phyloP scores from a whole-genome alignment of 2,329 filamentous ascomycete genomes.

The Aspergillus glaucus region DNA sequence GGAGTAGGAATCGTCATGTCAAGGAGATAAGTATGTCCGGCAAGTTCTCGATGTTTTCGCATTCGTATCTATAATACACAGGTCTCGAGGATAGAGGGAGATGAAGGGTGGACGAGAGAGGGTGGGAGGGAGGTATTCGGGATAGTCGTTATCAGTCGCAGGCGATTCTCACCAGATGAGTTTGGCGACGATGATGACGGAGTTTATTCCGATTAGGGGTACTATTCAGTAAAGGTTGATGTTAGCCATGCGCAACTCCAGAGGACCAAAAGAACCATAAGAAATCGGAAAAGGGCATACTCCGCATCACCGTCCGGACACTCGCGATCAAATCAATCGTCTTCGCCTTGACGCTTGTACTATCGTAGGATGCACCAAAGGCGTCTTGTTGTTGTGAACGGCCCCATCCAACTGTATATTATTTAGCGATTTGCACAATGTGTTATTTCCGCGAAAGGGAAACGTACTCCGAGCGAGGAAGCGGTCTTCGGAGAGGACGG shows the following conservation, averaged over 20 bases:
- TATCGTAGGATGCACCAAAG: constrained; percentile 66
- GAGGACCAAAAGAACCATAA: not conserved
- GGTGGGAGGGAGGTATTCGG: not conserved
- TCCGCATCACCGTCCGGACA: constrained; percentile 85
- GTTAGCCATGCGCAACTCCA: not conserved
- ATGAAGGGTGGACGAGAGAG: no score
- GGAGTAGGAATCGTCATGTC: no score
- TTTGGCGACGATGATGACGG: constrained; percentile 76
- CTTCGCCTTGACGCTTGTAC: constrained; percentile 77
- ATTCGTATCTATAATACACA: no score
- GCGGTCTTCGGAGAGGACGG: constrained; percentile 88
- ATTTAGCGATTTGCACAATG: constrained; percentile 2
- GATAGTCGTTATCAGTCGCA: not conserved
- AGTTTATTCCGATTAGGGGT: constrained; percentile 78
- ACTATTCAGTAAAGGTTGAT: constrained; percentile 44
- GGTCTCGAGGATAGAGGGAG: no score
- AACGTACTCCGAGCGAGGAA: constrained; percentile 72
- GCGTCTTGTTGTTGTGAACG: constrained; percentile 56
- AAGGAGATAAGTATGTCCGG: no score
- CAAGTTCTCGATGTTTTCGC: no score
- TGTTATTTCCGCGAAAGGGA: not conserved
- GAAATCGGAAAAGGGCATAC: constrained; percentile 48
- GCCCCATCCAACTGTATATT: constrained; percentile 68
- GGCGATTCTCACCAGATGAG: constrained; percentile 52
- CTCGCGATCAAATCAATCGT: constrained; percentile 84